phyloP scores from a whole-genome alignment of 2,329 filamentous ascomycete genomes.

The Aspergillus versicolor region DNA sequence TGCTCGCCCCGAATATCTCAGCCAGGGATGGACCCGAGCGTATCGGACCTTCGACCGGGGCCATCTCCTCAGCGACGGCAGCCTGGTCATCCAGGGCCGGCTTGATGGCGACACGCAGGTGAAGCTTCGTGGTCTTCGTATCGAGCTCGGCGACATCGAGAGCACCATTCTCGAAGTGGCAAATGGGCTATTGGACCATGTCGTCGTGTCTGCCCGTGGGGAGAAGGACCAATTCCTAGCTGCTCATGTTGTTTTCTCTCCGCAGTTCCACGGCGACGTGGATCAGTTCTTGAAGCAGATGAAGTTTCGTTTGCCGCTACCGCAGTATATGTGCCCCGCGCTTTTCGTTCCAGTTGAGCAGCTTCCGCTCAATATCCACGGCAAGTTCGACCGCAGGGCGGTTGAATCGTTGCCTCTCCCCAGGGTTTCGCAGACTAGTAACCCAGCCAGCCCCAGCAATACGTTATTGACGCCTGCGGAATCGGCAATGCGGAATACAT shows the following conservation, averaged over 20 bases:
- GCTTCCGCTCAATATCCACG: conserved; percentile 25
- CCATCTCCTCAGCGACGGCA: conserved; percentile 25
- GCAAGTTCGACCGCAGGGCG: conserved; percentile 29
- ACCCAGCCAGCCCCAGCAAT: too few species aligned
- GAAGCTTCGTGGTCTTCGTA: conserved; percentile 17
- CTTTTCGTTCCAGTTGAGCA: conserved; percentile 20
- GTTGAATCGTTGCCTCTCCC: not conserved
- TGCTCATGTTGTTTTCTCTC: conserved; percentile 35
- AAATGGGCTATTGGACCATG: not conserved
- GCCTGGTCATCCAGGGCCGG: conserved; percentile 25
- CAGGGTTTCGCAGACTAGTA: too few species aligned
- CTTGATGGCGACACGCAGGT: conserved; percentile 26
- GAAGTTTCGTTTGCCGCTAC: conserved; percentile 26
- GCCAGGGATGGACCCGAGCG: conserved; percentile 5
- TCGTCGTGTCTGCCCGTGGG: not conserved
- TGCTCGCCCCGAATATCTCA: not conserved
- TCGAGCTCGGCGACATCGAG: not conserved
- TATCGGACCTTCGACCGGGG: conserved; percentile 32
- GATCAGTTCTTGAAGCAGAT: conserved; percentile 17
- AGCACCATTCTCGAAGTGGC: not conserved
- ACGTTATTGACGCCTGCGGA: too few species aligned
- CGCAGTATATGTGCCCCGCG: conserved; percentile 35
- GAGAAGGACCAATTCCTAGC: conserved; percentile 28
- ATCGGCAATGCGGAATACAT: too few species aligned
- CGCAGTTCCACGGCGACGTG: not conserved